A percentile compares a stretch with the other conserved stretches of the same genome.
phyloP scores from a whole-genome alignment of 2,329 filamentous ascomycete species.

The Stagonosporopsis chrysanthemi region DNA sequence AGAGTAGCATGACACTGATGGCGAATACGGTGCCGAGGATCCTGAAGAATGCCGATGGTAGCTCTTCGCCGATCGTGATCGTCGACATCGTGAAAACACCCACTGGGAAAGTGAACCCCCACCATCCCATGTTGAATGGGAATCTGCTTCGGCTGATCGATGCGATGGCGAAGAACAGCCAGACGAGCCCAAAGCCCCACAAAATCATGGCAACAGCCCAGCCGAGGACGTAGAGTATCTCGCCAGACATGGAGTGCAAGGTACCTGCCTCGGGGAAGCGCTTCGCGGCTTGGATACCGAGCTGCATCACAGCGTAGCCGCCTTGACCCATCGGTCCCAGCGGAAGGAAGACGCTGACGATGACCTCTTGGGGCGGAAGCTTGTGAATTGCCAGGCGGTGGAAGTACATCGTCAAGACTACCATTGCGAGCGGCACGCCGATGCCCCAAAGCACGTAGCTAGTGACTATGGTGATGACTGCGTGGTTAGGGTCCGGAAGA shows the following conservation, averaged over 20 bases:
- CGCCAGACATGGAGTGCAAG: constrained; percentile 54
- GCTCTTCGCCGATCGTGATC: constrained; percentile 56
- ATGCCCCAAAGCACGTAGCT: constrained; percentile 74
- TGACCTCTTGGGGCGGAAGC: constrained; percentile 69
- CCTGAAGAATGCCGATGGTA: constrained; percentile 64
- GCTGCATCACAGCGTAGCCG: constrained; percentile 64
- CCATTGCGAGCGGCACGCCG: constrained; percentile 66
- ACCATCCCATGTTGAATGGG: constrained; percentile 70
- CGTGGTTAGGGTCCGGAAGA: constrained; percentile 62
- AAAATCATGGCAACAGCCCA: constrained; percentile 59
- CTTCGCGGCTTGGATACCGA: constrained; percentile 54
- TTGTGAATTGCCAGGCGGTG: constrained; percentile 72
- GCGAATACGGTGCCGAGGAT: constrained; percentile 63
- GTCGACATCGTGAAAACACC: constrained; percentile 58
- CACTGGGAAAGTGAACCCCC: constrained; percentile 66
- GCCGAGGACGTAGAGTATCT: constrained; percentile 66
- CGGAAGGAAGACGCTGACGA: constrained; percentile 72
- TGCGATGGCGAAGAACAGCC: constrained; percentile 62
- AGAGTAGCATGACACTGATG: constrained; percentile 59
- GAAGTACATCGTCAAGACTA: constrained; percentile 72
- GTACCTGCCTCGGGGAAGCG: constrained; percentile 51
- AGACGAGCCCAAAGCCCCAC: constrained; percentile 64
- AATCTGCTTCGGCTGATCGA: constrained; percentile 56
- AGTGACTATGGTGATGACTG: constrained; percentile 66
- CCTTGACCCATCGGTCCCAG: constrained; percentile 72